Evolutionary conservation across 176 grass and related monocot genomes (phyloP).

Genomic region (Avena atlantica): DNA sequence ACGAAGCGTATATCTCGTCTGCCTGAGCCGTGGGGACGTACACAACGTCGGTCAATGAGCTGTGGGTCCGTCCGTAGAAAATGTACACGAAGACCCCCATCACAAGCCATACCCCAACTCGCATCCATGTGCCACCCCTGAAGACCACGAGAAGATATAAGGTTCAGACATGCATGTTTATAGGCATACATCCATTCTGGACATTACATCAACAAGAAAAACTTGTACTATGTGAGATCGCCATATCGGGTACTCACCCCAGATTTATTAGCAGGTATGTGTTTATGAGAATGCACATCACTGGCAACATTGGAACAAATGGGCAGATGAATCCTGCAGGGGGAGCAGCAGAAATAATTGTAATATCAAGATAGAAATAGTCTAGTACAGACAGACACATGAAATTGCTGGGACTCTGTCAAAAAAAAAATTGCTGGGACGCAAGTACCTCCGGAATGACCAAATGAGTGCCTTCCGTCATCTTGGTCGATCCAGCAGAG

Average conservation of each 20-base stretch:
- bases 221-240: neutral
- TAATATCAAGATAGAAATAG: neutral
- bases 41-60: slow-evolving; percentile 71
- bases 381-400: neutral
- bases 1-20: slow-evolving; percentile 63
- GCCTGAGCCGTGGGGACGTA: slow-evolving; percentile 82
- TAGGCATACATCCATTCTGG: neutral
- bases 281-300: slow-evolving; percentile 83
- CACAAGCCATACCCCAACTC: slow-evolving; percentile 81
- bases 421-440: neutral
- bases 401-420: neutral
- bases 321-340: slow-evolving; percentile 75
- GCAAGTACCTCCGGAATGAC: slow-evolving; percentile 74
- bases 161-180: slow-evolving; percentile 13
- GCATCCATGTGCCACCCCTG: slow-evolving; percentile 77
- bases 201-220: neutral
- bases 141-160: slow-evolving; percentile 24
- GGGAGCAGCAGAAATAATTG: slow-evolving; percentile 1
- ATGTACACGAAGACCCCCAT: slow-evolving; percentile 86
- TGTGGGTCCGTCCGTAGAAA: slow-evolving; percentile 90
- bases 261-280: slow-evolving; percentile 76
- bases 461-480: slow-evolving; percentile 64
- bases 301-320: slow-evolving; percentile 70
- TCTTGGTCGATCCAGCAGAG: slow-evolving; percentile 87
- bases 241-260: slow-evolving; percentile 46